Evolutionary conservation across 495 filamentous ascomycete genomes (phyloP), one percentile per base, ranked within the genome.

Genomic region (Emericellopsis terricola): DNA sequence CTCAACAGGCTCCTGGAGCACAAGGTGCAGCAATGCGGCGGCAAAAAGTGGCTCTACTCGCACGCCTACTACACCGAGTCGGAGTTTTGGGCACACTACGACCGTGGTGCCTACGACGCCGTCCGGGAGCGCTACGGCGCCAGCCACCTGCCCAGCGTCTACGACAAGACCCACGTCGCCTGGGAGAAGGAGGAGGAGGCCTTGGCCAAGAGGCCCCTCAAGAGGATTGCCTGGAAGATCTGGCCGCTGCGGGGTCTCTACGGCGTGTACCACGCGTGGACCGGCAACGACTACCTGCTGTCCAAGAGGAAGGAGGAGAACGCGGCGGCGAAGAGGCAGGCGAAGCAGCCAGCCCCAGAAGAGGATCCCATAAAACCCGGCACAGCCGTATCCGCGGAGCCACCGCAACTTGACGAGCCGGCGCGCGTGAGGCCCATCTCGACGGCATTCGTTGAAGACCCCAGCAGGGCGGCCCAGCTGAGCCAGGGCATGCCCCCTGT

Each of bases 1-100:
- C 51, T 57, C 21, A 81, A 83, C 45, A 55, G 67, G 0, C 57
- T 53, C 1, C 51, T 85, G 2, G 80, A 85, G 47, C 44, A 46
- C 0, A 67, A 66, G 27, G 56, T 83, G 0, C 52, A 53, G 0
- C 61, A 62, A 21, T 51, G 81, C 0, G 62, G 68, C 4, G 79
- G 81, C 1, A 53, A 56, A 36, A 68, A 68, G 43, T 61, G 57
- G 44, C 38, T 68, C 9, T 68, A 71, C 36, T 61, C 65, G 0
- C 67, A 69, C 32, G 56, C 60, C 1, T 68, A 62, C 37, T 73
- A 73, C 36, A 56, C 57, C 9, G 59, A 68, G 43, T 60, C 55
- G 0, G 65, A 73, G 38, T 70, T 73, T 38, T 68, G 64, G 62
- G 32, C 41, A 19, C 51, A 55, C 15, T 71, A 68, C 35, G 57